These are phyloP conservation scores for Lasiodiplodia theobromae DNA, from an alignment of 2,329 filamentous ascomycete species.

Conservation along the genomic window DNA sequence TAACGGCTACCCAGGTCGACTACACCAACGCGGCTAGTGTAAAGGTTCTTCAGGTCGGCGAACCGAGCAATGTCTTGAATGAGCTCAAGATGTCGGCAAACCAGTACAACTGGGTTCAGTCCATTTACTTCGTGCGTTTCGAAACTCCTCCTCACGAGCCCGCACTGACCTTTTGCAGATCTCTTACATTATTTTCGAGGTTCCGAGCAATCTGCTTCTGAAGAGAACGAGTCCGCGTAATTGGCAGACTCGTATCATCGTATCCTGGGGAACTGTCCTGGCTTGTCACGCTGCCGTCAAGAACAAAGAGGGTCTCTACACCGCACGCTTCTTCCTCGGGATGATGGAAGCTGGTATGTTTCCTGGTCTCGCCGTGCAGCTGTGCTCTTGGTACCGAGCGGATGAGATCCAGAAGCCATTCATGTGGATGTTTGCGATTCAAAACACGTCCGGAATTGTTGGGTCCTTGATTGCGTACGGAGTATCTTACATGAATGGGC, in stretches of 20 bases:
- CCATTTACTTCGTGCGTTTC: conserved; percentile 34
- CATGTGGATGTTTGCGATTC: conserved; percentile 46
- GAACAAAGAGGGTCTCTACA: conserved; percentile 38
- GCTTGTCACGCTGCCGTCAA: conserved; percentile 41
- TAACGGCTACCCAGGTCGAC: conserved; percentile 34
- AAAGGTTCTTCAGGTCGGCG: conserved; percentile 37
- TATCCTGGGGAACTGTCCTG: conserved; percentile 39
- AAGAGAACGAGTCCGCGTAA: conserved; percentile 46
- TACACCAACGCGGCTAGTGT: conserved; percentile 37
- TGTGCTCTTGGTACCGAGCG: conserved; percentile 47
- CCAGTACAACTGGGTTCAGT: conserved; percentile 38
- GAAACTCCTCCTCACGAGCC: too few species aligned
- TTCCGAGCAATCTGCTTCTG: conserved; percentile 46
- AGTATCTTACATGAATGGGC: conserved; percentile 36
- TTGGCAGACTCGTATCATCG: conserved; percentile 45
- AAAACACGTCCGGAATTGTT: conserved; percentile 44
- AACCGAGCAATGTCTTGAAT: conserved; percentile 33
- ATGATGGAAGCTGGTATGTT: conserved; percentile 41
- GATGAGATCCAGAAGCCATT: conserved; percentile 48
- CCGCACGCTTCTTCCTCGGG: conserved; percentile 37
- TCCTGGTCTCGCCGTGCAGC: conserved; percentile 42
- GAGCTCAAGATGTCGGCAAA: conserved; percentile 37
- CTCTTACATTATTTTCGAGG: conserved; percentile 39
- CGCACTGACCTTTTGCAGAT: conserved; percentile 24
- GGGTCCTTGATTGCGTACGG: conserved; percentile 39